Percentiles rank a stretch among this genome's conserved stretches.
These are phyloP conservation scores for Mycena metata DNA, from an alignment of 768 basidiomycete genomes.

Conservation along the genomic window DNA sequence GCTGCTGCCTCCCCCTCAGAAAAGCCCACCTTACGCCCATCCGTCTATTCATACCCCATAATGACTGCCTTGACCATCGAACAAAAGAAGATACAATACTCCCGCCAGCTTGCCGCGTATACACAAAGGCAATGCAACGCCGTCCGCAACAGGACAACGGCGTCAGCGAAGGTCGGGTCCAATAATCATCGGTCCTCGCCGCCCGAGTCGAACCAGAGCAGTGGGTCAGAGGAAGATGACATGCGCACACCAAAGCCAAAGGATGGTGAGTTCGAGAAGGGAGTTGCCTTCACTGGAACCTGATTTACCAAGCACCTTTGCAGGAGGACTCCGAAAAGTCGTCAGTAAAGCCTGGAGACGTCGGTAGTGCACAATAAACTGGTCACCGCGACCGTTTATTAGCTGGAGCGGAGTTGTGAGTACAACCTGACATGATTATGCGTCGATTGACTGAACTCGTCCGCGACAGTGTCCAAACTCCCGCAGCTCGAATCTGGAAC, in stretches of 20 bases:
- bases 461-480: constrained; percentile 1
- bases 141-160: constrained; percentile 36
- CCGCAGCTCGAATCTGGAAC: constrained; percentile 1
- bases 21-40: constrained; percentile 17
- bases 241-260: constrained; percentile 28
- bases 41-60: constrained; percentile 7
- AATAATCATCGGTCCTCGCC: neutral
- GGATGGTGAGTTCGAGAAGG: constrained; percentile 5
- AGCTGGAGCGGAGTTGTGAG: constrained; percentile 20
- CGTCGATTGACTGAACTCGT: neutral
- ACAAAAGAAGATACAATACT: constrained; percentile 55
- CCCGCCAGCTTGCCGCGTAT: constrained; percentile 56
- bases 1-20: neutral
- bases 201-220: neutral
- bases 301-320: constrained; percentile 30
- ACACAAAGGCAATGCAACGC: constrained; percentile 59
- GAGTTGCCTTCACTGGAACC: neutral
- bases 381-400: neutral
- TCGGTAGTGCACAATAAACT: neutral
- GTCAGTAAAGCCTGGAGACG: constrained; percentile 38
- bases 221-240: constrained; percentile 14
- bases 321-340: constrained; percentile 29
- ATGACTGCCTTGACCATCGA: constrained; percentile 53
- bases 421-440: neutral
- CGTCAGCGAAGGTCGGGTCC: neutral